These are phyloP conservation scores for Leccinum variicolor DNA, from an alignment of 768 basidiomycete genomes.

Conservation along the genomic window DNA sequence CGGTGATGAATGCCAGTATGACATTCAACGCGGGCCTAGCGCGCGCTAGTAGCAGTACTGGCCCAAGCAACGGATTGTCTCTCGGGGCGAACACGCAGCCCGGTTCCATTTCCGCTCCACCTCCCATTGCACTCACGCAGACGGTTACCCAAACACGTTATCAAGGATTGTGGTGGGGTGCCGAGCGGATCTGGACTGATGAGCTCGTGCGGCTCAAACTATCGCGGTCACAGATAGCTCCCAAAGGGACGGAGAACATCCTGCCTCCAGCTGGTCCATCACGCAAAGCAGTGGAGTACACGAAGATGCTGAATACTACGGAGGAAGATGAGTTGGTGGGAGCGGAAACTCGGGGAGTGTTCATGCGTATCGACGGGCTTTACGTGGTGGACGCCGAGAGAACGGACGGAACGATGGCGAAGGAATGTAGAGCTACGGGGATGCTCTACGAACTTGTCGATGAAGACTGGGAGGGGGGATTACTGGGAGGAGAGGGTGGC, in stretches of 20 bases:
- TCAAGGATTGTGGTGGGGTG: slow-evolving; percentile 88
- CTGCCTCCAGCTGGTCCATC: slow-evolving; percentile 59
- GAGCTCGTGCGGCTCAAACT: slow-evolving; percentile 81
- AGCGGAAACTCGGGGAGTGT: slow-evolving; percentile 51
- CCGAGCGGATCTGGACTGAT: slow-evolving; percentile 83
- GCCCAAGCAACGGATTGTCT: slow-evolving; percentile 4
- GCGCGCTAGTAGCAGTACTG: background rate
- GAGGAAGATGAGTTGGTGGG: slow-evolving; percentile 18
- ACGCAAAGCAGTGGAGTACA: slow-evolving; percentile 28
- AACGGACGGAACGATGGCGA: slow-evolving; percentile 38
- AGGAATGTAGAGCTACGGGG: slow-evolving; percentile 67
- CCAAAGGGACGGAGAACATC: slow-evolving; percentile 58
- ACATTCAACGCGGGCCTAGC: slow-evolving; percentile 37
- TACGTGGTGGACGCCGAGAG: slow-evolving; percentile 56
- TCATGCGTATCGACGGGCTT: slow-evolving; percentile 67
- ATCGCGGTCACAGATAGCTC: slow-evolving; percentile 63
- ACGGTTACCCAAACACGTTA: slow-evolving; percentile 53
- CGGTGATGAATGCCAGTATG: slow-evolving; percentile 46
- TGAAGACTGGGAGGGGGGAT: slow-evolving; percentile 53
- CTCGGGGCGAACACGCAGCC: background rate
- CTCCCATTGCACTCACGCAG: slow-evolving; percentile 24
- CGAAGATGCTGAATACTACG: slow-evolving; percentile 10
- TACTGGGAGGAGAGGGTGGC: slow-evolving; percentile 26
- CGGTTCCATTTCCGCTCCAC: slow-evolving; percentile 14
- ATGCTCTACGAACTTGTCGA: slow-evolving; percentile 79